Evolutionary conservation across 2,329 filamentous ascomycete species (phyloP).

Genomic region (Microcyclospora tardicrescens): DNA sequence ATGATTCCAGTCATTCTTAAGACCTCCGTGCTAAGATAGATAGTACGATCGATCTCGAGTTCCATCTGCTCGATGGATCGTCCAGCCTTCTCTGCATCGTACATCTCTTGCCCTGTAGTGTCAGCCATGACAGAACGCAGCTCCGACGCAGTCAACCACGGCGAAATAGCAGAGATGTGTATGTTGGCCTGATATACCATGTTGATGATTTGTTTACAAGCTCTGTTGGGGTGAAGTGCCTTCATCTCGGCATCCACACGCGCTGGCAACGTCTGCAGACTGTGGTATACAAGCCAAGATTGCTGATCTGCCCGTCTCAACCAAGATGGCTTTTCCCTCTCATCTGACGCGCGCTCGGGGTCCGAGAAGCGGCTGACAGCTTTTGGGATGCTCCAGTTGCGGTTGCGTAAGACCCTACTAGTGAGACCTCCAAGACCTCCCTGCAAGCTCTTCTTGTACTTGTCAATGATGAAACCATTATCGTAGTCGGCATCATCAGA

Average conservation of each 20-base stretch:
- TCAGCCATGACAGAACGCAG: conserved; percentile 13
- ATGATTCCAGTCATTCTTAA: conserved; percentile 71
- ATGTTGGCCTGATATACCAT: conserved; percentile 52
- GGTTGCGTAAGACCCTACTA: conserved; percentile 46
- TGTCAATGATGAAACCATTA: conserved; percentile 59
- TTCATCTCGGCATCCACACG: conserved; percentile 47
- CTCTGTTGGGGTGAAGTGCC: conserved; percentile 48
- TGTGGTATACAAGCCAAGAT: conserved; percentile 5
- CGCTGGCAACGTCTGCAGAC: conserved; percentile 21
- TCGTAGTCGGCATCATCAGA: conserved; percentile 70
- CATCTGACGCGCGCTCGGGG: conserved; percentile 2
- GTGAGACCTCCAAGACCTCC: conserved; percentile 69
- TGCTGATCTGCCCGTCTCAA: background rate
- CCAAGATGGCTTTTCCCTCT: conserved; percentile 1
- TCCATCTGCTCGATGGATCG: conserved; percentile 18
- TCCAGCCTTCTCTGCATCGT: conserved; percentile 8
- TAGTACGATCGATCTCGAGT: conserved; percentile 40
- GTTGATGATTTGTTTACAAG: conserved; percentile 52
- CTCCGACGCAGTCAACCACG: conserved; percentile 50
- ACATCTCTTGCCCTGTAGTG: conserved; percentile 18
- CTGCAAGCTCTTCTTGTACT: conserved; percentile 70
- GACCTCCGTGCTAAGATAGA: conserved; percentile 64
- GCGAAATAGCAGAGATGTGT: conserved; percentile 50
- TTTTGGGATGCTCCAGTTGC: conserved; percentile 44
- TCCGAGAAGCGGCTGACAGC: conserved; percentile 19